Evolutionary conservation across 2,329 filamentous ascomycete genomes (phyloP), one percentile per base, ranked within the genome.

Genomic region (Exutisphaerella laricina): DNA sequence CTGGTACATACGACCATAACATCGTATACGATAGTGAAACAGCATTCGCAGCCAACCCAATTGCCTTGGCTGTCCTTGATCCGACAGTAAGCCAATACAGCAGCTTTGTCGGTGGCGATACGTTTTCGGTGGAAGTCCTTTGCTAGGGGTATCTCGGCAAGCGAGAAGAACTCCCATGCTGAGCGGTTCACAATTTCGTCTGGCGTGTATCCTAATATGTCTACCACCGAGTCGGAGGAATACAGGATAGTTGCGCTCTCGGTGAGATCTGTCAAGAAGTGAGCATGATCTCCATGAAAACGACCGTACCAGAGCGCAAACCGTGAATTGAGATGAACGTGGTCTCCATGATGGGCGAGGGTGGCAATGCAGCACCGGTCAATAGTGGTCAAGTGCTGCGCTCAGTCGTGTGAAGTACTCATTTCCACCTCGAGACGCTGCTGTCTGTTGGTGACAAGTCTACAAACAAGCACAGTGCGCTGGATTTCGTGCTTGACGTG

Each of bases 241-340:
- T 88, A 94, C 49, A 89, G 75, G 49, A 94, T 84, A 50, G 80
- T 84, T 56, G 85, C 87, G 61, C 90, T 82, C 43, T 77, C 71
- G 31, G 79, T 77, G 47, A 90, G 74, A 65, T 89, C 86, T 89
- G 43, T 4, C 1, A 13, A 35, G 17, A 23, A 9, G 13, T 35
- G 7, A 18, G 22, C 12, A 16, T 6, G n/a, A 30, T 23, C 25
- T 22, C 16, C 4, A 16, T 23, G 17, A 17, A 1, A n/a, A n/a
- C n/a, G n/a, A n/a, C 12, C n/a, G 29, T 2, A 23, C 12, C 4
- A 13, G 28, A 4, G 17, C 26, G 72, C 80, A 70, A 69, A 85
- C 87, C 87, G 63, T 92, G 87, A 61, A 94, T 92, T 55, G 86
- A 88, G 70, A 94, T 92, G 69, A 94, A 94, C 22, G 87, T 92